Evolutionary conservation across 495 filamentous ascomycete species (phyloP).

Genomic region (Penicillium robsamsonii): DNA sequence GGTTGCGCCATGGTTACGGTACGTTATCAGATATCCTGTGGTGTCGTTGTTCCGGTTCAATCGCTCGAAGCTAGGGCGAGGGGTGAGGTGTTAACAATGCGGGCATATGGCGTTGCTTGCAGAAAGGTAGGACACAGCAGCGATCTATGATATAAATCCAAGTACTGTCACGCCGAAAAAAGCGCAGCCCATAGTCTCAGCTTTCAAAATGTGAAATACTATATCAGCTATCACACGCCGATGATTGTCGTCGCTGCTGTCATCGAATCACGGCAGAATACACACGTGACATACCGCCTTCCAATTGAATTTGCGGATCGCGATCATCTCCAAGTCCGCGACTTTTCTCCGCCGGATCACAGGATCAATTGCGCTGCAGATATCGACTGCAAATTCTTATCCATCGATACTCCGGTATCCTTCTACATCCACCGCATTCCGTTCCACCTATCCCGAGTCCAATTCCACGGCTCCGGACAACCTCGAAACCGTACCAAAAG

Average conservation of each 20-base stretch:
- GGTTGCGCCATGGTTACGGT: constrained; percentile 38
- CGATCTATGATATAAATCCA: neutral
- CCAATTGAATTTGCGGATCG: constrained; percentile 20
- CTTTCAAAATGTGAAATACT: neutral
- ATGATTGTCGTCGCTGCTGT: constrained; percentile 15
- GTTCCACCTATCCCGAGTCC: neutral
- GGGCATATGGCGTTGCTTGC: constrained; percentile 2
- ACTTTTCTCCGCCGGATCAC: neutral
- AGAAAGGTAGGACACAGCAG: neutral
- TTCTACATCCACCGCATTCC: neutral
- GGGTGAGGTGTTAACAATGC: constrained; percentile 9
- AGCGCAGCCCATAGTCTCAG: neutral
- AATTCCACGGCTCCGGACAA: neutral
- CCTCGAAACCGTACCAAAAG: neutral
- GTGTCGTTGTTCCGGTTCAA: constrained; percentile 10
- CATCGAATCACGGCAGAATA: constrained; percentile 22
- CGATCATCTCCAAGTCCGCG: constrained; percentile 3
- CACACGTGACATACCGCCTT: constrained; percentile 30
- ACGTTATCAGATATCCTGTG: neutral
- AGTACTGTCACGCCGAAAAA: constrained; percentile 8
- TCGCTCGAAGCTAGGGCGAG: constrained; percentile 7
- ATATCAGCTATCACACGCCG: neutral
- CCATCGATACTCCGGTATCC: neutral
- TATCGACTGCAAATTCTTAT: neutral
- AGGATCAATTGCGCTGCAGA: neutral